Evolutionary conservation across 2,329 filamentous ascomycete species (phyloP).

Genomic region (Paramyrothecium roridum): DNA sequence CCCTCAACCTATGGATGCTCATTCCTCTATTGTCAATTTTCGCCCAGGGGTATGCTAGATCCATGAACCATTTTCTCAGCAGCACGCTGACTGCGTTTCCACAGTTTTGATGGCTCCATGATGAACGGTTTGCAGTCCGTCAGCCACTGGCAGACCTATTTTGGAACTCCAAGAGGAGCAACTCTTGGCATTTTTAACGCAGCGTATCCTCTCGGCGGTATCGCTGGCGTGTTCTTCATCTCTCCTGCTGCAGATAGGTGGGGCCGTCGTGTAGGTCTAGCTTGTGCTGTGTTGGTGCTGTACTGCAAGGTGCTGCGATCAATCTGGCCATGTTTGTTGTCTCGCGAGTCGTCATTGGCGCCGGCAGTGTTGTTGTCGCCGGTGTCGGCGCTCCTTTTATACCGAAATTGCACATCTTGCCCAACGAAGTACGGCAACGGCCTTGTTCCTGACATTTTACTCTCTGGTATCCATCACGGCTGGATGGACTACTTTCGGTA

Average conservation of each 20-base stretch:
- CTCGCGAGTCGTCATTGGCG: conserved; percentile 4
- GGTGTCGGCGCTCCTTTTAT: conserved; percentile 3
- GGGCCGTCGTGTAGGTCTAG: neutral
- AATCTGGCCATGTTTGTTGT: conserved; percentile 8
- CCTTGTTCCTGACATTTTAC: conserved; percentile 6
- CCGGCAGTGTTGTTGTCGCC: conserved; percentile 1
- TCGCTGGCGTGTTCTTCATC: neutral
- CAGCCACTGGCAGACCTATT: neutral
- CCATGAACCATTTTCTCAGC: neutral
- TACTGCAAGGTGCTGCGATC: conserved; percentile 1
- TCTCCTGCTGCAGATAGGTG: neutral
- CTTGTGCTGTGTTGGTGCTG: neutral
- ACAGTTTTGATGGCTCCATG: neutral
- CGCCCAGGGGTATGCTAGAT: neutral
- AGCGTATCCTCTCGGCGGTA: neutral
- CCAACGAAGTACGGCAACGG: conserved; percentile 1
- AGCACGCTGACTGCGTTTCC: neutral
- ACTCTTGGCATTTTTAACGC: neutral
- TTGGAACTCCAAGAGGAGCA: neutral
- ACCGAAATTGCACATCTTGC: conserved; percentile 5
- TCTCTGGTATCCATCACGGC: conserved; percentile 6
- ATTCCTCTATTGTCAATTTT: neutral
- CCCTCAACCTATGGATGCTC: neutral
- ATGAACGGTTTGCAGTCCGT: neutral
- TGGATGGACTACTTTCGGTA: conserved; percentile 6